Percentiles rank a stretch among this genome's conserved stretches.
These are phyloP conservation scores for Cucurbita ficifolia DNA, from an alignment of 306 rosid species.

Conservation along the genomic window DNA sequence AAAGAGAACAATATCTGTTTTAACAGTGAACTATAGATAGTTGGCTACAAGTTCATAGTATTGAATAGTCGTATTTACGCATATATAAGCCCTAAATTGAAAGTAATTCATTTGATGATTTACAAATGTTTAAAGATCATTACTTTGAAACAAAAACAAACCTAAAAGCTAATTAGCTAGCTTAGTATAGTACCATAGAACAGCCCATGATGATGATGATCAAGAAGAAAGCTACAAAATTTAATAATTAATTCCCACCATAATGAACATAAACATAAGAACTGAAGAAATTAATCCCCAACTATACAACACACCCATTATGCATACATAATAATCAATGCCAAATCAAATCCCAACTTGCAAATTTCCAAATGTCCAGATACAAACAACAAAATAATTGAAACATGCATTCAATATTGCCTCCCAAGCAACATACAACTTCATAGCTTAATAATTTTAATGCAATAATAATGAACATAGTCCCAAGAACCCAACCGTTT, in stretches of 20 bases:
- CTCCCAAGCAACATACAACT: neutral
- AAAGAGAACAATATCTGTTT: too few relatives aligned
- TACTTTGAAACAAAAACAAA: neutral
- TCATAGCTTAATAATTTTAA: neutral
- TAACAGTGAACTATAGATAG: too few relatives aligned
- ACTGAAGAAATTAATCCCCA: neutral
- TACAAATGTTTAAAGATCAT: neutral
- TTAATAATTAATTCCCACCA: neutral
- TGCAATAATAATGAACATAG: neutral
- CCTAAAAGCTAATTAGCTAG: neutral
- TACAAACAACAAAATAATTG: neutral
- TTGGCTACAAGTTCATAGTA: too few relatives aligned
- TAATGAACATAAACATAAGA: neutral
- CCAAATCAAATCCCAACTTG: neutral
- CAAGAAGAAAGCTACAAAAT: neutral
- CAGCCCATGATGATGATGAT: neutral
- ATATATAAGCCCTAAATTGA: too few relatives aligned
- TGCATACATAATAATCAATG: neutral
- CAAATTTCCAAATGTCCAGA: neutral
- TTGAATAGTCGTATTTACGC: too few relatives aligned
- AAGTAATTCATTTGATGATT: too few relatives aligned
- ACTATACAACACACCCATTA: neutral
- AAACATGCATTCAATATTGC: neutral
- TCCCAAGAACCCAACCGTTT: neutral
- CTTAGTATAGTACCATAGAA: neutral